Evolutionary conservation across 768 basidiomycete genomes (phyloP).

Genomic region (Leccinum fibrillosum): DNA sequence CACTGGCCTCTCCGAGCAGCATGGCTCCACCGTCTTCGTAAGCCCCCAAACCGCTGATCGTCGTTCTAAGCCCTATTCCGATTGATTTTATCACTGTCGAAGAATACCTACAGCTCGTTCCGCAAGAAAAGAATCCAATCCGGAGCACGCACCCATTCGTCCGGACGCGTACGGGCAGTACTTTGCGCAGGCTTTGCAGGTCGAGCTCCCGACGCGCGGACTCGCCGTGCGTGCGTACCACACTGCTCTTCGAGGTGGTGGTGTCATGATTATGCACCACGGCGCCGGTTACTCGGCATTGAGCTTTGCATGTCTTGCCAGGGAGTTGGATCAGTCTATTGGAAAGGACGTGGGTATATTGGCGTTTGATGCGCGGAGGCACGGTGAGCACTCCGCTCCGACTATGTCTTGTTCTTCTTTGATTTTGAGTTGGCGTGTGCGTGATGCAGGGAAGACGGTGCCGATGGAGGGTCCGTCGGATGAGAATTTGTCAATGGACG

Average conservation of each 20-base stretch:
- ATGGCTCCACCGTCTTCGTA: conserved; percentile 65
- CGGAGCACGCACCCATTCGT: conserved; percentile 74
- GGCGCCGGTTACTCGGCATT: conserved; percentile 92
- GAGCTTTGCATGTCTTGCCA: conserved; percentile 89
- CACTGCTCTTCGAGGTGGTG: conserved; percentile 57
- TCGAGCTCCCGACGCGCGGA: conserved; percentile 56
- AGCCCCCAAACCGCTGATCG: conserved; percentile 26
- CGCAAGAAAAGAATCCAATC: conserved; percentile 43
- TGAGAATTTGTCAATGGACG: conserved; percentile 58
- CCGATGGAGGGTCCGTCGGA: conserved; percentile 20
- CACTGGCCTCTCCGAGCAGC: conserved; percentile 46
- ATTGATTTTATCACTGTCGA: conserved; percentile 10
- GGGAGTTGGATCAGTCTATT: conserved; percentile 59
- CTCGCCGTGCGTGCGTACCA: conserved; percentile 83
- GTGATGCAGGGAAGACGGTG: conserved; percentile 23
- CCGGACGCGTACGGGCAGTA: conserved; percentile 51
- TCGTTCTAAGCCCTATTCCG: conserved; percentile 4
- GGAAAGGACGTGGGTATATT: conserved; percentile 78
- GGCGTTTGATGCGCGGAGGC: conserved; percentile 78
- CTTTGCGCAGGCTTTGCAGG: conserved; percentile 79
- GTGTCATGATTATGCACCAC: conserved; percentile 89
- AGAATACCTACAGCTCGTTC: conserved; percentile 29
- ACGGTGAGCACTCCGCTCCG: conserved; percentile 54
- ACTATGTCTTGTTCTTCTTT: not conserved
- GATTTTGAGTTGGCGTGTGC: not conserved